A percentile compares a stretch with the other conserved stretches of the same genome.
These are phyloP conservation scores for Phellinidium pouzarii DNA, from an alignment of 1,284 basidiomycete species.

Conservation along the genomic window DNA sequence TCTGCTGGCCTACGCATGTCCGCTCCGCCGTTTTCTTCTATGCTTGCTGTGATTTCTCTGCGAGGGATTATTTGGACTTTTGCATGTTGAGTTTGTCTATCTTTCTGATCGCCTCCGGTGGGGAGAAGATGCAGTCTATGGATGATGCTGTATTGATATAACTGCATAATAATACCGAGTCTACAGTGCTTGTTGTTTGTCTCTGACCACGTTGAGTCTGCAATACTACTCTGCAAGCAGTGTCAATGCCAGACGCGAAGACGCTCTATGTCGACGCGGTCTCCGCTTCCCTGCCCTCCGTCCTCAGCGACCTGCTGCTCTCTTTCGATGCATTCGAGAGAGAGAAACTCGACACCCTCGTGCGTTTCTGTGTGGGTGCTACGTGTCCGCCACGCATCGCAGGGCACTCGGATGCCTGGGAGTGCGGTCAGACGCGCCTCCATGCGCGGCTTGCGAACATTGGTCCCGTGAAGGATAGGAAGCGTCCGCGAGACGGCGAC, in stretches of 20 bases:
- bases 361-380: slow-evolving; percentile 13
- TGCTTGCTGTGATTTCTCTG: background rate
- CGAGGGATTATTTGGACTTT: background rate
- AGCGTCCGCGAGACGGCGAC: slow-evolving; percentile 13
- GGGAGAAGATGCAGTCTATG: background rate
- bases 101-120: background rate
- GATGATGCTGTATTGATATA: background rate
- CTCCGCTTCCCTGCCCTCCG: slow-evolving; percentile 11
- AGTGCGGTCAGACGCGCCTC: slow-evolving; percentile 11
- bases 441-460: slow-evolving; percentile 2
- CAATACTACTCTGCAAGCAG: background rate
- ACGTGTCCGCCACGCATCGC: slow-evolving; percentile 13
- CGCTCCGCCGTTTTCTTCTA: background rate
- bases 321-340: slow-evolving; percentile 12
- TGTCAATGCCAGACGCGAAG: background rate
- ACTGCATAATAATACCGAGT: background rate
- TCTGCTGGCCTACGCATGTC: background rate
- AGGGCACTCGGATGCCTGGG: slow-evolving; percentile 14
- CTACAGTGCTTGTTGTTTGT: background rate
- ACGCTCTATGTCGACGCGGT: slow-evolving; percentile 18
- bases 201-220: background rate
- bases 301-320: slow-evolving; percentile 13
- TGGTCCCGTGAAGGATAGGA: slow-evolving; percentile 2
- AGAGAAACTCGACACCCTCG: slow-evolving; percentile 15
- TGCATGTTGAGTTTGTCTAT: slow-evolving; percentile 5